Evolutionary conservation across 352 stramenopile genomes (phyloP).

Genomic region (Phytophthora boehmeriae): DNA sequence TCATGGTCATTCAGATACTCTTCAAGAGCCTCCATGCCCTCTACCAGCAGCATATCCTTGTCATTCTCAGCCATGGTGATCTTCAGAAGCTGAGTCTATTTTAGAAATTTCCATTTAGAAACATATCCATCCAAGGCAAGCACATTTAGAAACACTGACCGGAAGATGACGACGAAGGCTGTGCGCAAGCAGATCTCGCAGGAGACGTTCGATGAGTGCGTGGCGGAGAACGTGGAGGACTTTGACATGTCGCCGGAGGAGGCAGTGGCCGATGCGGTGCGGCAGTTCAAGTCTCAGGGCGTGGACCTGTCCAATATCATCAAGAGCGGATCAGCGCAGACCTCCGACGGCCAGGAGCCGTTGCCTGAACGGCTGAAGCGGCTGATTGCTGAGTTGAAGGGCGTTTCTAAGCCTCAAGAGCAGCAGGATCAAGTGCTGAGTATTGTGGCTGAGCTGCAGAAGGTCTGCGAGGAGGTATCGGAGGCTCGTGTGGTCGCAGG

Average conservation of each 20-base stretch:
- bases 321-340: conserved; percentile 36
- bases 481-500: conserved; percentile 69
- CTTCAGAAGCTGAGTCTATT: not conserved
- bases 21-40: conserved; percentile 49
- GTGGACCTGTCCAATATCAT: conserved; percentile 89
- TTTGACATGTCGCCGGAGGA: conserved; percentile 89
- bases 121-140: not conserved
- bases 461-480: conserved; percentile 46
- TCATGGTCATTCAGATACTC: conserved; percentile 62
- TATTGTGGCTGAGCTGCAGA: conserved; percentile 34
- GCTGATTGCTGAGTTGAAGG: conserved; percentile 35
- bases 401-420: conserved; percentile 2
- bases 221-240: conserved; percentile 90
- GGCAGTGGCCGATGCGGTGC: conserved; percentile 74
- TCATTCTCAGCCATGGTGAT: conserved; percentile 16
- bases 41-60: conserved; percentile 46
- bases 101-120: conserved; percentile 17
- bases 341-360: conserved; percentile 14
- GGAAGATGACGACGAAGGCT: conserved; percentile 18
- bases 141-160: not conserved
- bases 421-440: conserved; percentile 18
- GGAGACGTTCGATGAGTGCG: conserved; percentile 90
- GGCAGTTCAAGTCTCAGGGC: conserved; percentile 88
- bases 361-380: conserved; percentile 40
- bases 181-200: conserved; percentile 82